Percentiles rank a stretch among this genome's conserved stretches.
These are phyloP conservation scores for Auriscalpium orientale DNA, from an alignment of 768 basidiomycete species.

Conservation along the genomic window DNA sequence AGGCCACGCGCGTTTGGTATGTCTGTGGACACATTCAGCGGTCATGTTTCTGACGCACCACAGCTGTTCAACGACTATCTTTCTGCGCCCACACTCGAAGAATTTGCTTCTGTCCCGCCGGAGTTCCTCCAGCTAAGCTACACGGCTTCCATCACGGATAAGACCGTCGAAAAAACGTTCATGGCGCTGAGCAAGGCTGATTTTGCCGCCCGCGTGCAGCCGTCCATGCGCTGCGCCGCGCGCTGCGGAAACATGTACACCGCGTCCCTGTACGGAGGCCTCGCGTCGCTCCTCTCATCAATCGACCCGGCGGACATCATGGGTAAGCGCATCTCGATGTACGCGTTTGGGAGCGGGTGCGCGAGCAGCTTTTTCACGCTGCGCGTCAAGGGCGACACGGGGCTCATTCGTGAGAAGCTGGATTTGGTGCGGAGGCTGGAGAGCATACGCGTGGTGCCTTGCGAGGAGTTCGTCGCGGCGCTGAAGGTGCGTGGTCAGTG, in stretches of 20 bases:
- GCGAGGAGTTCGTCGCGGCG: slow-evolving; percentile 84
- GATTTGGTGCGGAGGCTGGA: slow-evolving; percentile 70
- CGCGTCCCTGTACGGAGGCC: slow-evolving; percentile 86
- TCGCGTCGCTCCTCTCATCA: slow-evolving; percentile 75
- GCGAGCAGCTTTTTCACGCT: slow-evolving; percentile 90
- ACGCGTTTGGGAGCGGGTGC: slow-evolving; percentile 90
- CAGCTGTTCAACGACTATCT: slow-evolving; percentile 82
- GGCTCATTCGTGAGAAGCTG: slow-evolving; percentile 72
- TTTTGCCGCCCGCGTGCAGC: slow-evolving; percentile 69
- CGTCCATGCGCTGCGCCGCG: slow-evolving; percentile 77
- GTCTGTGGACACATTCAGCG: slow-evolving; percentile 13
- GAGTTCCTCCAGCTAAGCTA: slow-evolving; percentile 55
- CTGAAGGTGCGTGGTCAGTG: slow-evolving; percentile 44
- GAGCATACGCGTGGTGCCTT: slow-evolving; percentile 83
- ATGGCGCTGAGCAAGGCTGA: slow-evolving; percentile 67
- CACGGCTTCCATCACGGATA: slow-evolving; percentile 79
- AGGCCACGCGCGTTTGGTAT: slow-evolving; percentile 76
- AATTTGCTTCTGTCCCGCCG: slow-evolving; percentile 60
- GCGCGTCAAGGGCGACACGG: slow-evolving; percentile 78
- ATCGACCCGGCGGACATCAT: slow-evolving; percentile 60
- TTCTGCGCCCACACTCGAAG: slow-evolving; percentile 65
- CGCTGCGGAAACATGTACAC: slow-evolving; percentile 98
- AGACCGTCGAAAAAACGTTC: slow-evolving; percentile 91
- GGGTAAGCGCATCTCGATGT: slow-evolving; percentile 84
- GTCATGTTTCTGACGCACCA: background rate